Conservation (phyloP, 2,329 filamentous ascomycete species). For the Fusarium nurragi region DNA sequence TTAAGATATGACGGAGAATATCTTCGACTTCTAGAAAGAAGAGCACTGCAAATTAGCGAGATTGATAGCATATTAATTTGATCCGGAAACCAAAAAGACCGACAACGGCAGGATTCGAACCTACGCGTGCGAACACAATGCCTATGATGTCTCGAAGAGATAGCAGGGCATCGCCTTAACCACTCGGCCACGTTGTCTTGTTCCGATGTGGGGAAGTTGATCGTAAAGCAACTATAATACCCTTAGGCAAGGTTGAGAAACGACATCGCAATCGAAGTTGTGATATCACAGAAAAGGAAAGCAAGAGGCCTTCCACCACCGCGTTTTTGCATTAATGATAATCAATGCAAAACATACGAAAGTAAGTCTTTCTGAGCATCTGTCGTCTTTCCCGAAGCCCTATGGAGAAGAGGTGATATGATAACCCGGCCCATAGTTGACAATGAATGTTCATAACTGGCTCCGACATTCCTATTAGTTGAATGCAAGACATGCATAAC, state of each 20-base stretch:
- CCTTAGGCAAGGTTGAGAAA: too few species aligned
- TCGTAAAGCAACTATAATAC: too few species aligned
- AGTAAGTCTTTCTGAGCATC: neutral
- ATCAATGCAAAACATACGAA: neutral
- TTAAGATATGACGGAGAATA: neutral
- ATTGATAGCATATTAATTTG: rapidly evolving
- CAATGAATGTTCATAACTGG: neutral
- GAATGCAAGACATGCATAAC: neutral
- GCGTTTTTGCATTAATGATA: neutral
- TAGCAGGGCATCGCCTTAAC: constrained; percentile 35
- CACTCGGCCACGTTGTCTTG: constrained; percentile 25
- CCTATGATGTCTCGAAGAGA: constrained; percentile 23
- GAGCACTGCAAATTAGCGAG: neutral
- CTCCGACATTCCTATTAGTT: neutral
- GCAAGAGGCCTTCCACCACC: neutral
- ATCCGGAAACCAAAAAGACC: neutral
- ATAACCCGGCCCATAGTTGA: neutral
- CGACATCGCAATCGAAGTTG: too few species aligned
- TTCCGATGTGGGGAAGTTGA: neutral
- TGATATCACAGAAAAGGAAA: neutral
- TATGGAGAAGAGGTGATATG: neutral
- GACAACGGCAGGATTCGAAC: constrained; percentile 33
- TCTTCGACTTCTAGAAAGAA: neutral
- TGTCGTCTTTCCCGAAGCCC: neutral
- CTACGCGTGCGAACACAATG: constrained; percentile 34